These are phyloP conservation scores for Cladophialophora bantiana DNA, from an alignment of 2,329 filamentous ascomycete genomes.

Conservation along the genomic window DNA sequence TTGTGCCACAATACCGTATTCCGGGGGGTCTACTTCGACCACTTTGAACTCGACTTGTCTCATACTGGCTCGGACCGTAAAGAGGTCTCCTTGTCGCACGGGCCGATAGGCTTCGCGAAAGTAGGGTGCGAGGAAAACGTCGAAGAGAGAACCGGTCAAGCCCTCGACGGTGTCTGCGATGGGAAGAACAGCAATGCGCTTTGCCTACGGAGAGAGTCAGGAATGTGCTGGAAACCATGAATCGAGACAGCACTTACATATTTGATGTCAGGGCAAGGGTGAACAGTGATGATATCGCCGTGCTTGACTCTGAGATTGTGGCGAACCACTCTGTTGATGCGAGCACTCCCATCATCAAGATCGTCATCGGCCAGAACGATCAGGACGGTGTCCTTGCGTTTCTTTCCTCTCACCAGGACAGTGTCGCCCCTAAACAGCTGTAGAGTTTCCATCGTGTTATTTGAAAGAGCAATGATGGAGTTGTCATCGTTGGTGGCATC, in stretches of 20 bases:
- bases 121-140: constrained; percentile 98
- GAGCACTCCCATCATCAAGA: constrained; percentile 93
- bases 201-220: constrained; percentile 68
- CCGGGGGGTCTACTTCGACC: constrained; percentile 95
- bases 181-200: constrained; percentile 96
- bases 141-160: constrained; percentile 95
- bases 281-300: constrained; percentile 95
- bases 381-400: constrained; percentile 97
- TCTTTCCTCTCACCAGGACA: constrained; percentile 98
- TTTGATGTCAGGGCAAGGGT: constrained; percentile 99
- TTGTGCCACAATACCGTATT: constrained; percentile 98
- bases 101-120: constrained; percentile 99
- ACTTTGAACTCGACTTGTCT: constrained; percentile 99
- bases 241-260: constrained; percentile 73
- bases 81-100: constrained; percentile 94
- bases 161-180: constrained; percentile 99
- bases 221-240: background rate
- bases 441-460: constrained; percentile 98
- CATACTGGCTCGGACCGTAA: constrained; percentile 98
- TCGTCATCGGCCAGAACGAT: constrained; percentile 98
- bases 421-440: constrained; percentile 99
- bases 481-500: constrained; percentile 99
- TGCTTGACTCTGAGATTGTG: constrained; percentile 99
- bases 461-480: constrained; percentile 97
- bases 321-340: constrained; percentile 97